phyloP scores from a whole-genome alignment of 192 early-diverging fungal species.

The Jimgerdemannia flammicorona region DNA sequence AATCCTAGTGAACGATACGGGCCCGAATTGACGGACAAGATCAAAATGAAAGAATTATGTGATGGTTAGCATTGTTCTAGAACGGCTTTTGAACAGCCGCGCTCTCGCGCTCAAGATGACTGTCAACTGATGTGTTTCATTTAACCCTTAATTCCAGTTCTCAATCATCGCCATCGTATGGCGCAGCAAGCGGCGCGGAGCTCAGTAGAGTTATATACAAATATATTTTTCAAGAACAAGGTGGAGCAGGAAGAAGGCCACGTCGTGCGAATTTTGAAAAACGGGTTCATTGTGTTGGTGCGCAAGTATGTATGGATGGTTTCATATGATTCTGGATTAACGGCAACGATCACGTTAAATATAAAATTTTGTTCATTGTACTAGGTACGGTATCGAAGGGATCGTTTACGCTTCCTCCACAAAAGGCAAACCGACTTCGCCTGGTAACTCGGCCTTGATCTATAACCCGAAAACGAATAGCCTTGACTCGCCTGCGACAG shows the following conservation, averaged over 20 bases:
- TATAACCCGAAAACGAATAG: conserved; percentile 42
- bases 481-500: conserved; percentile 21
- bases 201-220: conserved; percentile 95
- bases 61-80: conserved; percentile 50
- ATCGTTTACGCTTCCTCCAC: conserved; percentile 69
- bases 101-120: not conserved
- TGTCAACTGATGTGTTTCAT: not conserved
- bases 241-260: conserved; percentile 80
- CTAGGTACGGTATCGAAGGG: conserved; percentile 84
- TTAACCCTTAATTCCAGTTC: conserved; percentile 28
- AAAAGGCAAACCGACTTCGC: conserved; percentile 15
- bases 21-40: conserved; percentile 79
- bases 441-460: conserved; percentile 25
- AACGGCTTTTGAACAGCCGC: too few relatives aligned
- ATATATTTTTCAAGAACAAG: conserved; percentile 96
- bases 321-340: not conserved
- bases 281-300: conserved; percentile 91
- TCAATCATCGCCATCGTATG: conserved; percentile 94
- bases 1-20: conserved; percentile 45
- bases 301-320: conserved; percentile 50
- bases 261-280: conserved; percentile 89
- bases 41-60: conserved; percentile 75
- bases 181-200: conserved; percentile 93
- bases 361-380: not conserved
- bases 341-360: not conserved